Conservation (phyloP, 2,329 filamentous ascomycete genomes). For the Fusarium anguioides region DNA sequence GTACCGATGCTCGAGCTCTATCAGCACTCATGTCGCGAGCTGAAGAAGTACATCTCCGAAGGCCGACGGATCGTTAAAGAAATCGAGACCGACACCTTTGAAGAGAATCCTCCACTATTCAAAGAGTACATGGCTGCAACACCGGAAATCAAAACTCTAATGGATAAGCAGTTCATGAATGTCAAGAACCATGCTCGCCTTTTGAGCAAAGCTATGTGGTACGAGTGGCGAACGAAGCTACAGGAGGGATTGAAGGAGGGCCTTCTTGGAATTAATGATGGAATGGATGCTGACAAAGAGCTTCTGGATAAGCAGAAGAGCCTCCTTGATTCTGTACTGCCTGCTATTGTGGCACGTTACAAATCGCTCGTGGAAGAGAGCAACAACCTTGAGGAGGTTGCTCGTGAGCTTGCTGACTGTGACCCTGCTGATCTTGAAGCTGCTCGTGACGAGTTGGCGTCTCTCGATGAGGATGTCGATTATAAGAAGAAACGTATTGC, state of each 20-base stretch:
- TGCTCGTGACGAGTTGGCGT: conserved; percentile 74
- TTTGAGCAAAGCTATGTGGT: conserved; percentile 96
- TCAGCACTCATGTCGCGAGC: conserved; percentile 93
- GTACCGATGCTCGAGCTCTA: conserved; percentile 94
- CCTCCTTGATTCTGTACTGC: conserved; percentile 74
- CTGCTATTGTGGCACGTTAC: conserved; percentile 70
- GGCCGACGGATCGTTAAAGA: conserved; percentile 89
- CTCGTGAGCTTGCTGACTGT: conserved; percentile 79
- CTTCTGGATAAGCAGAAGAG: conserved; percentile 74
- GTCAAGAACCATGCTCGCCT: conserved; percentile 93
- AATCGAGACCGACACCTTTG: conserved; percentile 88
- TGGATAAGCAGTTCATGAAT: conserved; percentile 98
- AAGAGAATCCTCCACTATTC: conserved; percentile 92
- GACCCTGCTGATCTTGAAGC: conserved; percentile 82
- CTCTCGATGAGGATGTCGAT: conserved; percentile 74
- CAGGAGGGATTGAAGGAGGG: conserved; percentile 84
- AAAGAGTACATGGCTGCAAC: conserved; percentile 89
- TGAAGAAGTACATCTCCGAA: conserved; percentile 97
- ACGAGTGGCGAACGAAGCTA: conserved; percentile 94
- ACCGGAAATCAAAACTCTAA: conserved; percentile 82
- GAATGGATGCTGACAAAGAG: conserved; percentile 79
- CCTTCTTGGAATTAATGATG: conserved; percentile 77
- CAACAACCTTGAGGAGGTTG: conserved; percentile 75
- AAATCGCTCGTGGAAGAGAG: conserved; percentile 72
- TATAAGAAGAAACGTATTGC: conserved; percentile 75